A percentile compares a stretch with the other conserved stretches of the same genome.
Conservation (phyloP, 2,329 filamentous ascomycete genomes). For the Phaeosphaeria sp. region DNA sequence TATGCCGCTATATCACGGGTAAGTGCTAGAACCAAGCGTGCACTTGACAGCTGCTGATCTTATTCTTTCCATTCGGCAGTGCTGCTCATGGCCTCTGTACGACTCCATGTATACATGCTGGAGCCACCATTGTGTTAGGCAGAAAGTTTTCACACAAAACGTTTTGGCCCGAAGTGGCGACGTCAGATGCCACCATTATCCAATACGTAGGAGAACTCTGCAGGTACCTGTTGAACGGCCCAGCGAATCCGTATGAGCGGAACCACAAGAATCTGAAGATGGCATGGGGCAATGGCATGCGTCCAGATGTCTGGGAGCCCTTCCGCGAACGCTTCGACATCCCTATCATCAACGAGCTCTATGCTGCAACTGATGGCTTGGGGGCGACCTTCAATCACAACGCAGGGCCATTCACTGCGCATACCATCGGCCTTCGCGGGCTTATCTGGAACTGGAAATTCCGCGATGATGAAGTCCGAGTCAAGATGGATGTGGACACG, state of each 20-base stretch:
- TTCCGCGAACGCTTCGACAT: constrained; percentile 50
- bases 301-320: constrained; percentile 50
- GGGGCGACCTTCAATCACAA: constrained; percentile 43
- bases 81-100: constrained; percentile 42
- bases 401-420: constrained; percentile 40
- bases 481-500: constrained; percentile 49
- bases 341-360: constrained; percentile 49
- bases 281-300: constrained; percentile 52
- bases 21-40: neutral
- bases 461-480: constrained; percentile 36
- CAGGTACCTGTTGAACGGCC: constrained; percentile 45
- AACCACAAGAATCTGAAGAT: constrained; percentile 41
- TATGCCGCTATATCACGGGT: constrained; percentile 47
- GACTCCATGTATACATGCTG: constrained; percentile 39
- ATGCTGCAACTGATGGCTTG: constrained; percentile 49
- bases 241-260: constrained; percentile 39
- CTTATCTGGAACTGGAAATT: constrained; percentile 43
- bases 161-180: constrained; percentile 48
- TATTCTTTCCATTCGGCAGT: neutral
- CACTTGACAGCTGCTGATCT: neutral
- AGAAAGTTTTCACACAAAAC: constrained; percentile 45
- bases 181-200: constrained; percentile 38
- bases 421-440: constrained; percentile 44
- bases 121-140: constrained; percentile 38
- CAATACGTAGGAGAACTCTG: constrained; percentile 50